Percentiles rank a stretch among this genome's conserved stretches.
Conservation (phyloP, 1,284 basidiomycete genomes). For the Caloboletus firmus region DNA sequence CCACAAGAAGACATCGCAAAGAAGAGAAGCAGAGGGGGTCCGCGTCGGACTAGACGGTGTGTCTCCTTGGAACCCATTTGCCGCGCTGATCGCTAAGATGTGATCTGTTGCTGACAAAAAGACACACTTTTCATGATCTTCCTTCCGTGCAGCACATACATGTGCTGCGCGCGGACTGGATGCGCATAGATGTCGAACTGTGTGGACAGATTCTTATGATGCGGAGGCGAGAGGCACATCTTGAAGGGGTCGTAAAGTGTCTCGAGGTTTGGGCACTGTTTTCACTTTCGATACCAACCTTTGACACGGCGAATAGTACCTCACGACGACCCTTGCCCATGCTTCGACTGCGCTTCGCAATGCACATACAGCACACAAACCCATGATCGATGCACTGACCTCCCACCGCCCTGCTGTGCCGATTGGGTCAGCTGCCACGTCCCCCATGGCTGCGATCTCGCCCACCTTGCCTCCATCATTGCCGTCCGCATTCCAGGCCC, state of each 20-base stretch:
- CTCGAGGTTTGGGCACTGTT: slow-evolving; percentile 32
- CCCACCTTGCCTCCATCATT: slow-evolving; percentile 3
- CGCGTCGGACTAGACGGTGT: slow-evolving; percentile 21
- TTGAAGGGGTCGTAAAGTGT: slow-evolving; percentile 43
- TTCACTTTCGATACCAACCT: slow-evolving; percentile 4
- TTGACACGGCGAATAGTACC: slow-evolving; percentile 37
- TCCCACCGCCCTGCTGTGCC: slow-evolving; percentile 29
- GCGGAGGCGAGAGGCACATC: slow-evolving; percentile 59
- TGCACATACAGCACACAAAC: slow-evolving; percentile 54
- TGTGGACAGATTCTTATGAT: slow-evolving; percentile 70
- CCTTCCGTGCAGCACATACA: slow-evolving; percentile 44
- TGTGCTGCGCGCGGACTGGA: slow-evolving; percentile 56
- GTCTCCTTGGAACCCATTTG: neutral
- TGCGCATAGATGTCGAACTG: slow-evolving; percentile 77
- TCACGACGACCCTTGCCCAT: slow-evolving; percentile 51
- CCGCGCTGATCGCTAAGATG: slow-evolving; percentile 10
- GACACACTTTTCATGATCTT: slow-evolving; percentile 65
- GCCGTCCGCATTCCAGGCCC: slow-evolving; percentile 1
- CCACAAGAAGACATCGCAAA: slow-evolving; percentile 9
- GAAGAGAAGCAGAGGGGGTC: slow-evolving; percentile 4
- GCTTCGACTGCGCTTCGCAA: slow-evolving; percentile 55
- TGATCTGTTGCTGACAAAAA: slow-evolving; percentile 31
- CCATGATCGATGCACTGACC: slow-evolving; percentile 46
- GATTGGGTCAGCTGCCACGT: neutral
- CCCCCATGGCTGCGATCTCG: neutral